A percentile compares a stretch with the other conserved stretches of the same genome.
Evolutionary conservation across 257 asterid species (phyloP).

Genomic region (Oldenlandia corymbosa): DNA sequence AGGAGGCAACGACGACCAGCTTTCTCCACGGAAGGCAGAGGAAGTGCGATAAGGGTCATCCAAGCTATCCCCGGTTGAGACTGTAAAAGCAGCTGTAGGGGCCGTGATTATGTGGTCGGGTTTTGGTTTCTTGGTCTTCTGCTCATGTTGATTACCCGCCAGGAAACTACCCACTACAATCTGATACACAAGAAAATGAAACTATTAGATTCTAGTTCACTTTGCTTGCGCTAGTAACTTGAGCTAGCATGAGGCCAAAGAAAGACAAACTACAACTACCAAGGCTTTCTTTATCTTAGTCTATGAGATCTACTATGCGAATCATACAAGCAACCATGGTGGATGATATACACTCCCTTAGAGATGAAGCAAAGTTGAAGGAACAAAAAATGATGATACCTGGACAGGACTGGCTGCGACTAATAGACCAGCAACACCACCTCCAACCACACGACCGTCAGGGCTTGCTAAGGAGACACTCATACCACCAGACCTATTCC

Average conservation of each 20-base stretch:
- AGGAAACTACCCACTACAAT: conserved; percentile 88
- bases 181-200: conserved; percentile 25
- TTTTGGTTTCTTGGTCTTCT: conserved; percentile 58
- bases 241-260: too few species aligned
- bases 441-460: conserved; percentile 91
- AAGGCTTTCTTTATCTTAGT: too few species aligned
- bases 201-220: neutral
- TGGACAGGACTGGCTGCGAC: conserved; percentile 90
- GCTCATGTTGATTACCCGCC: conserved; percentile 69
- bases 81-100: conserved; percentile 43
- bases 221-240: too few species aligned
- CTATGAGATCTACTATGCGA: too few species aligned
- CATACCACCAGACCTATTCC: conserved; percentile 93
- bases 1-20: conserved; percentile 54
- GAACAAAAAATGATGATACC: conserved; percentile 30
- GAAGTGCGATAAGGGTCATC: conserved; percentile 46
- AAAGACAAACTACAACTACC: too few species aligned
- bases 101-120: conserved; percentile 31
- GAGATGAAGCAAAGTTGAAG: too few species aligned
- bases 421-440: conserved; percentile 88
- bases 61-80: conserved; percentile 38
- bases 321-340: too few species aligned
- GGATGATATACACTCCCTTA: too few species aligned
- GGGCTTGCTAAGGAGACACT: conserved; percentile 90
- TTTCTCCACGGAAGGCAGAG: conserved; percentile 62